Evolutionary conservation across 768 basidiomycete genomes (phyloP).

Genomic region (Scleroderma bovista): DNA sequence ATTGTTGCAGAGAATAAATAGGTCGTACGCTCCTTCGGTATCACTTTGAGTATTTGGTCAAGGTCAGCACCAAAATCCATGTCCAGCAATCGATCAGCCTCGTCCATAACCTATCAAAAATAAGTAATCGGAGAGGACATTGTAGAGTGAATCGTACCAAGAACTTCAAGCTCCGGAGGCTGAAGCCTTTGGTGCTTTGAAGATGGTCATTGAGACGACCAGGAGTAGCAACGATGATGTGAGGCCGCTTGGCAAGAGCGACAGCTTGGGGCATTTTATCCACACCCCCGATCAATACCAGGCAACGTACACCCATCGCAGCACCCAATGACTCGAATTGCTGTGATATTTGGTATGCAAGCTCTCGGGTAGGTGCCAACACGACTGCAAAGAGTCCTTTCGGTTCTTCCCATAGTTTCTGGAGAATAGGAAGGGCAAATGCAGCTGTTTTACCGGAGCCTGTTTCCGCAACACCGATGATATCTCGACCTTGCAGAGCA

Average conservation of each 20-base stretch:
- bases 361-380: slow-evolving; percentile 94
- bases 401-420: slow-evolving; percentile 95
- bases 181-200: slow-evolving; percentile 97
- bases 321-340: slow-evolving; percentile 91
- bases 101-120: slow-evolving; percentile 81
- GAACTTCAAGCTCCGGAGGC: slow-evolving; percentile 77
- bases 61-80: slow-evolving; percentile 96
- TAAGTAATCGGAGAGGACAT: slow-evolving; percentile 1
- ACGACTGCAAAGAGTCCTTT: slow-evolving; percentile 90
- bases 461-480: slow-evolving; percentile 97
- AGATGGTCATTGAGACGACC: slow-evolving; percentile 91
- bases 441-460: slow-evolving; percentile 98
- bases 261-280: slow-evolving; percentile 88
- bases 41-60: slow-evolving; percentile 92
- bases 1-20: slow-evolving; percentile 98
- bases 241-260: slow-evolving; percentile 88
- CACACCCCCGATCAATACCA: slow-evolving; percentile 93
- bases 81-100: slow-evolving; percentile 92
- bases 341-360: slow-evolving; percentile 97
- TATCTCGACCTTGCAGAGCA: slow-evolving; percentile 87
- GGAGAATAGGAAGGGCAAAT: slow-evolving; percentile 92
- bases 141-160: slow-evolving; percentile 48
- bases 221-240: slow-evolving; percentile 93
- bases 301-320: slow-evolving; percentile 86
- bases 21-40: slow-evolving; percentile 91